phyloP scores from a whole-genome alignment of 305 asterid genomes.

The Fraxinus sp. region DNA sequence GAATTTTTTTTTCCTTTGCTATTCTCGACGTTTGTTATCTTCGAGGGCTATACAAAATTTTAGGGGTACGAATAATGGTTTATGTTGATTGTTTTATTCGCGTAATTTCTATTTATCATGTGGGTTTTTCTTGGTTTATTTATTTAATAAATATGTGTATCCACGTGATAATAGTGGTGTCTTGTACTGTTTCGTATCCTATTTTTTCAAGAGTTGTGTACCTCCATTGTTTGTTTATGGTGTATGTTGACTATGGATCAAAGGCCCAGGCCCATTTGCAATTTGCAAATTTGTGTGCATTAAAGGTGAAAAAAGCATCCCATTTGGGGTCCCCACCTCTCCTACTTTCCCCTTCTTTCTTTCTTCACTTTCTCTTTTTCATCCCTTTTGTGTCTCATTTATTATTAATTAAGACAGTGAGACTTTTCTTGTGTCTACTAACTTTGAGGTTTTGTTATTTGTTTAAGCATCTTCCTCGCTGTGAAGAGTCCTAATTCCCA shows the following conservation, averaged over 20 bases:
- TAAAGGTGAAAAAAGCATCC: neutral
- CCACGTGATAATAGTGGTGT: neutral
- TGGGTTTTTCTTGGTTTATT: neutral
- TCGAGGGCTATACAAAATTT: neutral
- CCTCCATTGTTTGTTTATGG: neutral
- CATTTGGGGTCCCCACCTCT: conserved; percentile 10
- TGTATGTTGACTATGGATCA: neutral
- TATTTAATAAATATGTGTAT: neutral
- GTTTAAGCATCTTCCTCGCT: conserved; percentile 3
- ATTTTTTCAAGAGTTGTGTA: neutral
- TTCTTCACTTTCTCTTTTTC: conserved; percentile 2
- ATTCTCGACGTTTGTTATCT: neutral
- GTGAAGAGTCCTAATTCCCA: neutral
- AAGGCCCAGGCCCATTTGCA: neutral
- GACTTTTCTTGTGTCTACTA: neutral
- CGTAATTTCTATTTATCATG: neutral
- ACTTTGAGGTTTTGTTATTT: conserved; percentile 5
- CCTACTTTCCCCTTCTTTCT: conserved; percentile 4
- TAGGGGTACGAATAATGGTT: neutral
- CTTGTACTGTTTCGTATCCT: neutral
- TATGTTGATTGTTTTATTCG: neutral
- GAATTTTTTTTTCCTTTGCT: neutral
- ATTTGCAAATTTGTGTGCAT: neutral
- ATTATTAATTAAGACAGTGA: neutral
- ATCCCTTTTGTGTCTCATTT: neutral